A percentile compares a stretch with the other conserved stretches of the same genome.
Conservation (phyloP, 208 protist genomes). For the Strigomonas culicis region DNA sequence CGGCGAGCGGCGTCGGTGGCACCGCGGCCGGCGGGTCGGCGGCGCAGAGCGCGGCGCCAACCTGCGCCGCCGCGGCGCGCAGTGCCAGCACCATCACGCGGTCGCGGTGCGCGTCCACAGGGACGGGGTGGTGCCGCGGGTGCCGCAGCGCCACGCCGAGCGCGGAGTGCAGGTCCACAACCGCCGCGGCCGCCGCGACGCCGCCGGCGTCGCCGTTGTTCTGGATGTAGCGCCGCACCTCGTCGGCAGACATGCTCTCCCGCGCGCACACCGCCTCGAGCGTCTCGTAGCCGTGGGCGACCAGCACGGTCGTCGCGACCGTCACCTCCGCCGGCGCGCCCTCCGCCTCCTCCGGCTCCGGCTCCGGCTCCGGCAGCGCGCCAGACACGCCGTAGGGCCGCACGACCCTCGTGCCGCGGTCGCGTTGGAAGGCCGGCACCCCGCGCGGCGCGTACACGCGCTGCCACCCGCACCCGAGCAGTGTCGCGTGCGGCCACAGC, state of each 20-base stretch:
- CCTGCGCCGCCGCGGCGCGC: slow-evolving; percentile 17
- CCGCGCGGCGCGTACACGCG: slow-evolving; percentile 26
- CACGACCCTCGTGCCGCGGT: slow-evolving; percentile 12
- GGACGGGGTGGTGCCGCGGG: slow-evolving; percentile 56
- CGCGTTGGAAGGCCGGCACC: slow-evolving; percentile 16
- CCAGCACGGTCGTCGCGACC: slow-evolving; percentile 56
- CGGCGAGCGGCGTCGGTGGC: slow-evolving; percentile 30
- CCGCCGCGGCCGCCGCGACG: slow-evolving; percentile 17
- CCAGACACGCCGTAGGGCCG: not conserved
- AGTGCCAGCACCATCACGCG: slow-evolving; percentile 28
- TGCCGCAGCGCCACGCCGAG: slow-evolving; percentile 52
- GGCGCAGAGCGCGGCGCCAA: slow-evolving; percentile 6
- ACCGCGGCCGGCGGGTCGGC: slow-evolving; percentile 19
- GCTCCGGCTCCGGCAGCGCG: not conserved
- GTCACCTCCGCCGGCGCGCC: slow-evolving; percentile 1
- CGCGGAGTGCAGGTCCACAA: slow-evolving; percentile 62
- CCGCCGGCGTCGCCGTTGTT: slow-evolving; percentile 11
- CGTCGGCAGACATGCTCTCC: slow-evolving; percentile 46
- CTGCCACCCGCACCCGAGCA: slow-evolving; percentile 70
- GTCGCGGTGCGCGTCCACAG: slow-evolving; percentile 20
- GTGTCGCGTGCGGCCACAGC: slow-evolving; percentile 54
- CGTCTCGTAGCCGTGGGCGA: slow-evolving; percentile 78
- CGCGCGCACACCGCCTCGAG: slow-evolving; percentile 49
- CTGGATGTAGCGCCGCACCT: slow-evolving; percentile 56
- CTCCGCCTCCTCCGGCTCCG: not conserved